A percentile compares a stretch with the other conserved stretches of the same genome.
Evolutionary conservation across 1,284 basidiomycete genomes (phyloP).

Genomic region (Prillingera fragicola): DNA sequence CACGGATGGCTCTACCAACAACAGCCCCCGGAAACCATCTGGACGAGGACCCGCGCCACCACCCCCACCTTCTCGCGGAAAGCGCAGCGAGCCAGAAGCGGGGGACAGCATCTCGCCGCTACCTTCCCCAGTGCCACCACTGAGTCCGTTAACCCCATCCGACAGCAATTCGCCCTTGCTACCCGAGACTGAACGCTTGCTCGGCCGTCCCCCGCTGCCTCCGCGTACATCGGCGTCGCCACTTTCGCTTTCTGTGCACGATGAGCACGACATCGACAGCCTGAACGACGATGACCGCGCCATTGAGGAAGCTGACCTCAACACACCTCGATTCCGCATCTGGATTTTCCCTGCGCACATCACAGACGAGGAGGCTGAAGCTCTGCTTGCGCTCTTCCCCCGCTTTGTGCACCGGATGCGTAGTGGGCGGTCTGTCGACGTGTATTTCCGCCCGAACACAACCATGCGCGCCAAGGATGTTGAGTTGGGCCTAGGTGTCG

Average conservation of each 20-base stretch:
- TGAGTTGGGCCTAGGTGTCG: conserved; percentile 19
- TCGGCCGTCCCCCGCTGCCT: conserved; percentile 1
- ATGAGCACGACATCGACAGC: conserved; percentile 19
- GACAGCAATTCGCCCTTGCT: background rate
- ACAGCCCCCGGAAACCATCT: background rate
- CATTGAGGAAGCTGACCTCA: conserved; percentile 36
- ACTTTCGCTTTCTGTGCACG: conserved; percentile 6
- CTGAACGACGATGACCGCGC: conserved; percentile 32
- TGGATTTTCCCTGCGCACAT: conserved; percentile 43
- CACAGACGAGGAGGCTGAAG: conserved; percentile 36
- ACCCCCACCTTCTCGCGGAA: conserved; percentile 5
- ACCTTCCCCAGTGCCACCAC: background rate
- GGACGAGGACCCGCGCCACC: conserved; percentile 13
- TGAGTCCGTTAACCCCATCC: no score
- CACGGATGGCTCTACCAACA: conserved; percentile 21
- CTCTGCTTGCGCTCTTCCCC: conserved; percentile 32
- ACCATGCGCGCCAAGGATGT: conserved; percentile 23
- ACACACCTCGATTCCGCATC: conserved; percentile 34
- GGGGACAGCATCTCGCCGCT: background rate
- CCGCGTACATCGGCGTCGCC: conserved; percentile 1
- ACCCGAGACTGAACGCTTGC: conserved; percentile 15
- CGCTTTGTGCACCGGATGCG: conserved; percentile 10
- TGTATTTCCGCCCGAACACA: conserved; percentile 29
- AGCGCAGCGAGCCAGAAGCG: conserved; percentile 3
- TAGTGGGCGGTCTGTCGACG: conserved; percentile 16